Percentiles rank a stretch among this genome's conserved stretches.
These are phyloP conservation scores for Leucogyrophana mollusca DNA, from an alignment of 768 basidiomycete species.

Conservation along the genomic window DNA sequence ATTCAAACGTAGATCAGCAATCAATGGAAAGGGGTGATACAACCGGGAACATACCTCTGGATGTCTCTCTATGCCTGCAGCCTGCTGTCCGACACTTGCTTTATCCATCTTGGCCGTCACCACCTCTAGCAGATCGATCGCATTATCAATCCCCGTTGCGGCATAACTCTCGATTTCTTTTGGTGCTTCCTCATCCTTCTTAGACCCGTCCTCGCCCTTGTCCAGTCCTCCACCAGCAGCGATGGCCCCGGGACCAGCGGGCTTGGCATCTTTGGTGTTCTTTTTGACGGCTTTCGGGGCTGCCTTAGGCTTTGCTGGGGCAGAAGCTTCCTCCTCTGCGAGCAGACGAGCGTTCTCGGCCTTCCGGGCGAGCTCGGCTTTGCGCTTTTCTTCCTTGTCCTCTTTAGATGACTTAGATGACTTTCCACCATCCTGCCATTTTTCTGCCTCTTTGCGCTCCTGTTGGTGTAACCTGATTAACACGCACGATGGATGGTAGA, in stretches of 20 bases:
- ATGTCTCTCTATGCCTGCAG: slow-evolving; percentile 84
- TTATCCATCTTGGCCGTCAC: slow-evolving; percentile 94
- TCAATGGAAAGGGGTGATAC: not conserved
- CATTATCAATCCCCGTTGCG: slow-evolving; percentile 90
- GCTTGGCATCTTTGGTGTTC: slow-evolving; percentile 45
- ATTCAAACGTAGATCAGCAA: slow-evolving; percentile 10
- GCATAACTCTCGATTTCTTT: slow-evolving; percentile 64
- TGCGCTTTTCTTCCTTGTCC: slow-evolving; percentile 79
- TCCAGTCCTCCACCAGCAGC: slow-evolving; percentile 63
- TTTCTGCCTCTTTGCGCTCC: slow-evolving; percentile 70
- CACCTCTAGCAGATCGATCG: slow-evolving; percentile 82
- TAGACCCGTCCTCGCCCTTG: slow-evolving; percentile 17
- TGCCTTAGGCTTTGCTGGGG: slow-evolving; percentile 57
- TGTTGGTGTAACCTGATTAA: slow-evolving; percentile 23
- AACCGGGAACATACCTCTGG: slow-evolving; percentile 69
- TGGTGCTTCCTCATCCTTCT: slow-evolving; percentile 25
- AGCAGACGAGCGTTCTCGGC: slow-evolving; percentile 82
- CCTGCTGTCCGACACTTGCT: slow-evolving; percentile 84
- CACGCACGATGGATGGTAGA: slow-evolving; percentile 4
- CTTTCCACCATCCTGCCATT: slow-evolving; percentile 71
- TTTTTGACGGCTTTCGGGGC: slow-evolving; percentile 69
- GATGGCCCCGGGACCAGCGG: slow-evolving; percentile 84
- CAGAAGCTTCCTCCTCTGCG: slow-evolving; percentile 80
- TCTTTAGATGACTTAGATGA: slow-evolving; percentile 60
- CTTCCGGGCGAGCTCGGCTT: slow-evolving; percentile 80